Evolutionary conservation across 1,284 basidiomycete genomes (phyloP), one percentile per base, ranked within the genome.

Genomic region (Thecaphora thlaspeos): DNA sequence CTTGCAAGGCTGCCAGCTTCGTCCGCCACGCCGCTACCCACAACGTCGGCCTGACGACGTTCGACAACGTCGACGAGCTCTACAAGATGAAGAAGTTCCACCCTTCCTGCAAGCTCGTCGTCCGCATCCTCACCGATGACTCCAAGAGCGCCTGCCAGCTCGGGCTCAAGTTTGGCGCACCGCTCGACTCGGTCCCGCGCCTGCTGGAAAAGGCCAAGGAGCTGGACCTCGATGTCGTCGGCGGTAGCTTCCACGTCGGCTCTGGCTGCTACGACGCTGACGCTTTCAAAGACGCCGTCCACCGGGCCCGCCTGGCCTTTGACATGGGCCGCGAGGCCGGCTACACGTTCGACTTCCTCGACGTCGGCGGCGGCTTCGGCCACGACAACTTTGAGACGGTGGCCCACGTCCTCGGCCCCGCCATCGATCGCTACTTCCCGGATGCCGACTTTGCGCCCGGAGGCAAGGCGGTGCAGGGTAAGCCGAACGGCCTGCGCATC

Each of bases 31-130:
- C 95, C 14, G 86, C 86, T 34, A 84, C 84, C 63, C 80, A 83
- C 24, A 87, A 88, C 22, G 91, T 98, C 43, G 84, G 90, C 71
- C 86, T 86, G 81, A 96, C 96, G 90, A 97, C 94, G 0, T 98
- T 99, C 76, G 95, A 99, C 82, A 99, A 98, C 80, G 84, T 85
- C 46, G 95, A 99, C 80, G 95, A 99, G 79, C 82, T 99, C n/a
- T 84, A 90, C 84, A 99, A 99, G 82, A 86, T 98, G 66, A 87
- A 89, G 42, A 86, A 88, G 42, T 82, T 84, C 18, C 87, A 94
- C 78, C 90, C 92, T 0, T 73, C 79, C 41, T 92, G 94, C 39
- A 88, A 90, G 80, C 85, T 96, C 48, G 87, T 98, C 63, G 81
- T 97, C 26, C 90, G 94, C 60, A 97, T 99, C 78, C 83, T 98